These are phyloP conservation scores for Dinochytrium kinnereticum DNA, from an alignment of 371 early-diverging fungal genomes.

Conservation along the genomic window DNA sequence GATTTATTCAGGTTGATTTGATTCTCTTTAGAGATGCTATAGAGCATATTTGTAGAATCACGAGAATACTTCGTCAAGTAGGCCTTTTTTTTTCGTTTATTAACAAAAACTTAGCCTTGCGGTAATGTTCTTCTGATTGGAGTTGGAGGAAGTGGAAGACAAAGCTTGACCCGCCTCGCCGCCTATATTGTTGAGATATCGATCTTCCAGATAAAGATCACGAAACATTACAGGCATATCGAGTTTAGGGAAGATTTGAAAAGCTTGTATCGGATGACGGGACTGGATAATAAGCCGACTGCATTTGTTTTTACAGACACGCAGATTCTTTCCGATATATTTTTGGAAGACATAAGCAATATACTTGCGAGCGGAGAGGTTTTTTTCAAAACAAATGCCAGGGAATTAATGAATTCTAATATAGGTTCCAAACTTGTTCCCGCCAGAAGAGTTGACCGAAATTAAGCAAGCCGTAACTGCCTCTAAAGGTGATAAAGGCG, in stretches of 20 bases:
- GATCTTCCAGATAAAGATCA: slow-evolving; percentile 61
- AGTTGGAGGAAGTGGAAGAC: slow-evolving; percentile 62
- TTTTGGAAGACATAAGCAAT: slow-evolving; percentile 59
- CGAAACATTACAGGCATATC: slow-evolving; percentile 57
- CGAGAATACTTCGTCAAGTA: slow-evolving; percentile 52
- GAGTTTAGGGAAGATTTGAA: slow-evolving; percentile 66
- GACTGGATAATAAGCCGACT: slow-evolving; percentile 52
- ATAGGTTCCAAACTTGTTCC: slow-evolving; percentile 58
- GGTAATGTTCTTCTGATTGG: slow-evolving; percentile 64
- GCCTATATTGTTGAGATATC: slow-evolving; percentile 52
- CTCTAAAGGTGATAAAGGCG: slow-evolving; percentile 33
- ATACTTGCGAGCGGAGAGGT: slow-evolving; percentile 62
- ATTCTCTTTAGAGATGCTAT: slow-evolving; percentile 63
- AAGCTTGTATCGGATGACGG: slow-evolving; percentile 51
- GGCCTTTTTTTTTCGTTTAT: not conserved
- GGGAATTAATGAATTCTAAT: not conserved
- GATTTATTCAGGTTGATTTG: slow-evolving; percentile 57
- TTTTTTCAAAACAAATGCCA: not conserved
- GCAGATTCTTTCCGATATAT: slow-evolving; percentile 47
- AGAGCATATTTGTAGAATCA: slow-evolving; percentile 61
- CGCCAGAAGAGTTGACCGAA: slow-evolving; percentile 56
- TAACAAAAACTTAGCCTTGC: slow-evolving; percentile 29
- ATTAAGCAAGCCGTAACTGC: slow-evolving; percentile 47
- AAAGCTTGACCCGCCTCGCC: slow-evolving; percentile 55
- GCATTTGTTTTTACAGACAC: slow-evolving; percentile 60